A percentile compares a stretch with the other conserved stretches of the same genome.
Evolutionary conservation across 2,329 filamentous ascomycete species (phyloP).

Genomic region (Monosporascus sp.): DNA sequence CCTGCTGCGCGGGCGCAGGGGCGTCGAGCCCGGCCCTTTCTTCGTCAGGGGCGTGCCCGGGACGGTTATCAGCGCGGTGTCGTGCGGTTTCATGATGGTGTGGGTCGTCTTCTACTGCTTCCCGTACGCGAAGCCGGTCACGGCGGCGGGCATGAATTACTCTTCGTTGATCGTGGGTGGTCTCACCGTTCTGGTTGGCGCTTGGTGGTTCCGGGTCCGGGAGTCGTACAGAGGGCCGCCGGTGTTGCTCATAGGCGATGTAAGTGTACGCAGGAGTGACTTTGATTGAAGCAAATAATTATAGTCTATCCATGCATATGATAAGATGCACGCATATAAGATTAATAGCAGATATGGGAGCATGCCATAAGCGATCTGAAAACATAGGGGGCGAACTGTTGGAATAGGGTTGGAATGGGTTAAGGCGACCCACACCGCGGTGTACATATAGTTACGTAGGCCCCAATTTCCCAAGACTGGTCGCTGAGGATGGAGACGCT

Average conservation of each 20-base stretch:
- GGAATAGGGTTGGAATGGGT: no score
- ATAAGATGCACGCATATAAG: no score
- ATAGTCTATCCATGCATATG: no score
- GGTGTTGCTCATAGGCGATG: neutral
- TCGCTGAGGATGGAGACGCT: no score
- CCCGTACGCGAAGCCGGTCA: conserved; percentile 41
- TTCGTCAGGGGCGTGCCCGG: conserved; percentile 44
- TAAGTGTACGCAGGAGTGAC: no score
- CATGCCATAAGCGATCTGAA: no score
- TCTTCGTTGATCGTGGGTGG: conserved; percentile 39
- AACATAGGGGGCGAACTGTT: no score
- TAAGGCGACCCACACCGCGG: no score
- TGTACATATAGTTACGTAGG: no score
- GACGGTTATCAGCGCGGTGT: conserved; percentile 45
- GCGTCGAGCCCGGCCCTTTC: conserved; percentile 53
- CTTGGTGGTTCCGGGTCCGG: conserved; percentile 34
- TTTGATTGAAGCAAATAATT: no score
- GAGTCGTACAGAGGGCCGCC: neutral
- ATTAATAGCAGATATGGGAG: no score
- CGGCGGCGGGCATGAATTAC: conserved; percentile 49
- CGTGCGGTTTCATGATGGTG: conserved; percentile 52
- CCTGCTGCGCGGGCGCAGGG: conserved; percentile 38
- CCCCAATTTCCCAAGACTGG: no score
- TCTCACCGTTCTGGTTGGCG: conserved; percentile 31
- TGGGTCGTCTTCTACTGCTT: conserved; percentile 63